A percentile compares a stretch with the other conserved stretches of the same genome.
Evolutionary conservation across 768 basidiomycete genomes (phyloP).

Genomic region (Suillus subalutaceus): DNA sequence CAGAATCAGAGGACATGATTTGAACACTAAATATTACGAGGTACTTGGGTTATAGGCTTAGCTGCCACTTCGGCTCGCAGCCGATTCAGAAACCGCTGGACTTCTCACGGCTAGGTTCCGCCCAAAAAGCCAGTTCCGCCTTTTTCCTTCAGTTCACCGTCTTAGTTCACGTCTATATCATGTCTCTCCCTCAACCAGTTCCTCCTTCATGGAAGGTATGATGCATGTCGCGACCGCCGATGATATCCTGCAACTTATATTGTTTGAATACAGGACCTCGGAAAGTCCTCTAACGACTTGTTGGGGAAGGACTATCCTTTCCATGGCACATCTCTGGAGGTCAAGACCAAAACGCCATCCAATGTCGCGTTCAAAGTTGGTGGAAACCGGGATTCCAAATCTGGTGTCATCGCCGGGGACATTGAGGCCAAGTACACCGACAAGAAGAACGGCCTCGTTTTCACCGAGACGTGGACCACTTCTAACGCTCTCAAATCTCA

Average conservation of each 20-base stretch:
- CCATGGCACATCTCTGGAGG: constrained; percentile 70
- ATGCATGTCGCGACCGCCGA: constrained; percentile 1
- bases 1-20: constrained; percentile 3
- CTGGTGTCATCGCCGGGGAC: constrained; percentile 78
- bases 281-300: constrained; percentile 96
- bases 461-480: constrained; percentile 97
- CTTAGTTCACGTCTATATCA: constrained; percentile 43
- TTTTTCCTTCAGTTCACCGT: constrained; percentile 17
- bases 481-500: constrained; percentile 88
- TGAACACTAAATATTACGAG: not conserved
- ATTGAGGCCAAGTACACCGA: constrained; percentile 95
- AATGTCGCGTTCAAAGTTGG: constrained; percentile 93
- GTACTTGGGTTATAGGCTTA: not conserved
- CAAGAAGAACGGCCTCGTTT: constrained; percentile 87
- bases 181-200: constrained; percentile 94
- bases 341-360: constrained; percentile 88
- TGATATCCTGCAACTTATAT: constrained; percentile 10
- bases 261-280: constrained; percentile 67
- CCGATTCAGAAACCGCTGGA: not conserved
- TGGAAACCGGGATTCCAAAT: constrained; percentile 79
- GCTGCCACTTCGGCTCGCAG: not conserved
- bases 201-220: constrained; percentile 95
- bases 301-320: constrained; percentile 92
- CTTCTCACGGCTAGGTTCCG: constrained; percentile 36
- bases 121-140: constrained; percentile 11